Evolutionary conservation across 495 filamentous ascomycete genomes (phyloP), one percentile per base, ranked within the genome.

Genomic region (Aspergillus affinis): DNA sequence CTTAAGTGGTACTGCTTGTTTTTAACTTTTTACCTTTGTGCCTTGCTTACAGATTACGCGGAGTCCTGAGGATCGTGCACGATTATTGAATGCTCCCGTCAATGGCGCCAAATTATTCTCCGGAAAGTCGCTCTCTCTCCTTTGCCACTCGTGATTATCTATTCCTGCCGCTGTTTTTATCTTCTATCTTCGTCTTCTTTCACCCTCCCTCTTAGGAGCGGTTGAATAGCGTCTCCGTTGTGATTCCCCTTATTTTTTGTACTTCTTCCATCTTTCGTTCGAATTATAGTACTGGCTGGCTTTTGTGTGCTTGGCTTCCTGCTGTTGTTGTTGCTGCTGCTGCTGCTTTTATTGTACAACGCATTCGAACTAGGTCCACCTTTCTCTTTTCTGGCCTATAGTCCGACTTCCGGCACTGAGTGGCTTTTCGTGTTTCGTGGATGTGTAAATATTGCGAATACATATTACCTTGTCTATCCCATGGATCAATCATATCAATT

Each of bases 191-290:
- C 26, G 19, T 27, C 10, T 27, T 23, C 53, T 45, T 45, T 57
- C 19, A 51, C 30, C 23, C 18, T 54, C 41, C 26, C 4, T 26
- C 23, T 55, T 48, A 20, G 54, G 59, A 41, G 55, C 59, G 49
- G 46, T 57, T 59, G 48, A 48, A 26, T 48, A 59, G 45, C 29
- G 46, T 55, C 51, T 44, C 54, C 20, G 45, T 21, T 63, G 50
- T 59, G 55, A 59, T 63, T 63, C 61, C 61, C 57, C 61, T 54
- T 44, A 57, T 61, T 57, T 48, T 51, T 51, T 63, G 18, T 26
- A 26, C 41, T 51, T 63, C 4, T 47, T 17, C 12, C 41, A 51
- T 55, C 32, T 46, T 55, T 45, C 26, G 27, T 55, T 58, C 46
- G 32, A 46, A 45, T 57, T 63, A 48, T 56, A 57, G 49, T 36